Percentiles rank a stretch among this genome's conserved stretches.
phyloP scores from a whole-genome alignment of 306 rosid species.

The Datisca glomerata region DNA sequence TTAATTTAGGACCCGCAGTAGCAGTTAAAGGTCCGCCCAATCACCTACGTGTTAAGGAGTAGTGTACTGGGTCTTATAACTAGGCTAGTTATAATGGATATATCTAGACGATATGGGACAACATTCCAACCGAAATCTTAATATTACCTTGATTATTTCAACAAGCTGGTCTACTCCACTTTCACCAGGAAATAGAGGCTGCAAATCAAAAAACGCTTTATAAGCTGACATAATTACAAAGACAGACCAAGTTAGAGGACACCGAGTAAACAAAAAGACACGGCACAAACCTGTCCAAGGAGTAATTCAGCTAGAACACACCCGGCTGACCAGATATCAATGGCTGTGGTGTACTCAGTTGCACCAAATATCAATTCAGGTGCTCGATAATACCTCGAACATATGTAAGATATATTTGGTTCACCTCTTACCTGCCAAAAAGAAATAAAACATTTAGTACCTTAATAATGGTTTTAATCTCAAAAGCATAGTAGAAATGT shows the following conservation, averaged over 20 bases:
- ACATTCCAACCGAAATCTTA: too few species aligned
- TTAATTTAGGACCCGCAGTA: too few species aligned
- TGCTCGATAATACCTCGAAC: conserved; percentile 93
- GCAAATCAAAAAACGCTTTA: conserved; percentile 5
- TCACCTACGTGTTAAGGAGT: too few species aligned
- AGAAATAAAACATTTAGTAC: conserved; percentile 1
- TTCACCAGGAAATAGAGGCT: conserved; percentile 94
- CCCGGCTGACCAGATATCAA: conserved; percentile 97
- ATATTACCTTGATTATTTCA: conserved; percentile 79
- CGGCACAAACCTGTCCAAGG: conserved; percentile 65
- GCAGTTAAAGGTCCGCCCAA: too few species aligned
- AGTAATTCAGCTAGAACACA: conserved; percentile 88
- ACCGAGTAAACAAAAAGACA: too few species aligned
- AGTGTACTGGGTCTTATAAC: too few species aligned
- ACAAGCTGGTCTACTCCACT: conserved; percentile 97
- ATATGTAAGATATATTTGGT: conserved; percentile 88
- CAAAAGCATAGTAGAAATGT: conserved; percentile 3
- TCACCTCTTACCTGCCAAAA: conserved; percentile 75
- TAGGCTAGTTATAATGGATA: too few species aligned
- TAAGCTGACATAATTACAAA: not conserved
- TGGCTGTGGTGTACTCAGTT: conserved; percentile 82
- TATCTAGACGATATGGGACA: too few species aligned
- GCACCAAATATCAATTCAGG: conserved; percentile 96
- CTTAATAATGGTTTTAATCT: conserved; percentile 5
- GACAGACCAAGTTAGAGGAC: too few species aligned